Conservation (phyloP, 2,329 filamentous ascomycete species). For the Pseudovirgaria hyperparasitica region DNA sequence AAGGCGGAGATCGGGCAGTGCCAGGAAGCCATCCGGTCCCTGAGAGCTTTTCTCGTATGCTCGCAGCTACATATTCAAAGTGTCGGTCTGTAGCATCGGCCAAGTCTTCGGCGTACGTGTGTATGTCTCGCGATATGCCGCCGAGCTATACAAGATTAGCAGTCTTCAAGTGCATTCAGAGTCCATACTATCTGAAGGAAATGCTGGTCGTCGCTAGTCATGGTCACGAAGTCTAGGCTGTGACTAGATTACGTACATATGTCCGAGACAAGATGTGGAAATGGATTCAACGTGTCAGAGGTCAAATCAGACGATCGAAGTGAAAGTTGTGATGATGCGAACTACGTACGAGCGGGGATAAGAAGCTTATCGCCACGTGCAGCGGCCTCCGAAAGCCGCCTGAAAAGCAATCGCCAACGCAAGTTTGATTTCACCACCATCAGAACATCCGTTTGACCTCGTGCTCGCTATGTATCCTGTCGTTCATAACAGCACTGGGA, state of each 20-base stretch:
- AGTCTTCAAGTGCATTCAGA: constrained; percentile 7
- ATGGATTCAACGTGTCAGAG: no score
- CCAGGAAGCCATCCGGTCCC: constrained; percentile 62
- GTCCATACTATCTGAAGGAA: constrained; percentile 60
- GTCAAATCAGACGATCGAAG: no score
- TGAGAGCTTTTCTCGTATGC: constrained; percentile 56
- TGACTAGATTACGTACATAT: no score
- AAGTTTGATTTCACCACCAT: no score
- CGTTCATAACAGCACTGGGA: no score
- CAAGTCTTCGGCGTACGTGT: constrained; percentile 56
- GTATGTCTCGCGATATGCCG: constrained; percentile 51
- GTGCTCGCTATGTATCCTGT: no score
- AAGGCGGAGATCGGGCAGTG: constrained; percentile 46
- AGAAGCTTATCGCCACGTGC: no score
- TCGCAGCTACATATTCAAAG: constrained; percentile 61
- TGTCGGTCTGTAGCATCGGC: constrained; percentile 71
- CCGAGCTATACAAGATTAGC: constrained; percentile 32
- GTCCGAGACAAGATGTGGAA: no score
- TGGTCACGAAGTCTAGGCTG: constrained; percentile 21
- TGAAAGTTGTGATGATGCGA: constrained; percentile 3
- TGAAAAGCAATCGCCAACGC: no score
- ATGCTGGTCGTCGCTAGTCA: constrained; percentile 70
- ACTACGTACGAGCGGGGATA: constrained; percentile 1
- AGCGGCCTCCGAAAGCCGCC: no score
- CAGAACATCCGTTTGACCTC: no score